Base-by-base conservation (phyloP, 192 early-diverging fungal genomes). In the Rhizoclosmatium sp. region DNA sequence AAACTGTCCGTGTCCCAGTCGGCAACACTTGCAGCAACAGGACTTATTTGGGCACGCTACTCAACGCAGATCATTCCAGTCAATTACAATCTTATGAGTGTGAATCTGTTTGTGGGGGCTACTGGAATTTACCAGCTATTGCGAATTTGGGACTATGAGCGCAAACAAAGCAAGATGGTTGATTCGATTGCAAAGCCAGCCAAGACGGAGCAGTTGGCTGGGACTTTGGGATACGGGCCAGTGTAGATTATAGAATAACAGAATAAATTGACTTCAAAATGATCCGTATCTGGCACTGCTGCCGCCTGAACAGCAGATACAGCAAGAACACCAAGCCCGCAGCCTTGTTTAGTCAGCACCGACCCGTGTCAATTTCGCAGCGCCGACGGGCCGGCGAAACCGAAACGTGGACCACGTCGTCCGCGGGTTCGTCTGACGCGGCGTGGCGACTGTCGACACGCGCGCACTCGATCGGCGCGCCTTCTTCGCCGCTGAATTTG, bases 21-120 rank as follows among this genome's bases (percentile, higher is more conserved):
- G 69, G 46, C 64, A 85, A 95, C 97, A 19, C 87, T 98, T 67
- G 89, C 95, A 21, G 93, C 94, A 45, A 99, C 97, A 4, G 97
- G 97, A 44, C 66, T 96, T 65, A 99, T 99, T 82, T 99, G 97
- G 97, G 93, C 93, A 16, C 94, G 97, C 54, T 99, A 96, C 89
- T 93, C 96, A 4, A 91, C 91, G 51, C 94, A 95, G 62, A 99
- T 99, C 71, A 95, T 87, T 23, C 97, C 97, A 60, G 92, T 92
- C 82, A 99, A 97, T 87, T 96, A 91, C 83, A 87, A 88, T 72
- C 83, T 99, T 76, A 92, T 95, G 68, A 89, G 90, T 16, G 97
- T 99, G 65, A 99, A 99, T 85, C 65, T 95, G 42, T 97, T 99
- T 85, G 93, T 98, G 10, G 95, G 93, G 46, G 92, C 86, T 68